Evolutionary conservation across 2,329 filamentous ascomycete species (phyloP).

Genomic region (Didymella exigua): DNA sequence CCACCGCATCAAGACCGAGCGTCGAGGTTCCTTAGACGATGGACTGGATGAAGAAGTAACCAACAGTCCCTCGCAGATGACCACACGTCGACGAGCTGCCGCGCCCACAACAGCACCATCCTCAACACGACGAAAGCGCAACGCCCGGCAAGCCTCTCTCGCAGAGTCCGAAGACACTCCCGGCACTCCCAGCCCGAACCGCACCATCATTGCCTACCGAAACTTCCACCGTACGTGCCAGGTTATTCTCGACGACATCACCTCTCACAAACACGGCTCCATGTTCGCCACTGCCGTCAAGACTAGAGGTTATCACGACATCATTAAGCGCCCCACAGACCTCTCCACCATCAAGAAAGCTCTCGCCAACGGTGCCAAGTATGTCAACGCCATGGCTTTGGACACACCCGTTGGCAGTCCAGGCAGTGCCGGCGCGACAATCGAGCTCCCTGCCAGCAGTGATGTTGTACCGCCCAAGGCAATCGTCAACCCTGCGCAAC

Average conservation of each 20-base stretch:
- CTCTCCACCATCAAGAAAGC: slow-evolving; percentile 58
- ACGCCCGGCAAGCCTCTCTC: slow-evolving; percentile 40
- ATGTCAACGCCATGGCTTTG: slow-evolving; percentile 61
- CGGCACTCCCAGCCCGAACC: slow-evolving; percentile 33
- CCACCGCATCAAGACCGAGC: slow-evolving; percentile 55
- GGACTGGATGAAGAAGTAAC: slow-evolving; percentile 45
- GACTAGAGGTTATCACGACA: slow-evolving; percentile 58
- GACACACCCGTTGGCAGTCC: slow-evolving; percentile 65
- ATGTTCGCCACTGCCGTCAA: slow-evolving; percentile 58
- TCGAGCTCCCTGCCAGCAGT: slow-evolving; percentile 67
- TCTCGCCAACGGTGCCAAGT: slow-evolving; percentile 58
- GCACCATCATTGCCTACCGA: slow-evolving; percentile 52
- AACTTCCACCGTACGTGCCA: slow-evolving; percentile 56
- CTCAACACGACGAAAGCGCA: slow-evolving; percentile 51
- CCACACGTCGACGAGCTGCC: slow-evolving; percentile 38
- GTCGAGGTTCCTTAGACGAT: slow-evolving; percentile 51
- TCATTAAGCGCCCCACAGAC: slow-evolving; percentile 59
- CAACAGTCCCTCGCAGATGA: slow-evolving; percentile 39
- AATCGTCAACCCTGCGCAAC: slow-evolving; percentile 90
- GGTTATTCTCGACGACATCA: slow-evolving; percentile 59
- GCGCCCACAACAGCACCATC: slow-evolving; percentile 30
- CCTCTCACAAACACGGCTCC: slow-evolving; percentile 58
- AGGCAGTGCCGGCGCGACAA: slow-evolving; percentile 57
- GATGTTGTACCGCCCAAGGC: slow-evolving; percentile 84
- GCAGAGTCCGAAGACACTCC: slow-evolving; percentile 41